These are phyloP conservation scores for Eucalyptus pauciflora DNA, from an alignment of 345 rosid genomes.

Conservation along the genomic window DNA sequence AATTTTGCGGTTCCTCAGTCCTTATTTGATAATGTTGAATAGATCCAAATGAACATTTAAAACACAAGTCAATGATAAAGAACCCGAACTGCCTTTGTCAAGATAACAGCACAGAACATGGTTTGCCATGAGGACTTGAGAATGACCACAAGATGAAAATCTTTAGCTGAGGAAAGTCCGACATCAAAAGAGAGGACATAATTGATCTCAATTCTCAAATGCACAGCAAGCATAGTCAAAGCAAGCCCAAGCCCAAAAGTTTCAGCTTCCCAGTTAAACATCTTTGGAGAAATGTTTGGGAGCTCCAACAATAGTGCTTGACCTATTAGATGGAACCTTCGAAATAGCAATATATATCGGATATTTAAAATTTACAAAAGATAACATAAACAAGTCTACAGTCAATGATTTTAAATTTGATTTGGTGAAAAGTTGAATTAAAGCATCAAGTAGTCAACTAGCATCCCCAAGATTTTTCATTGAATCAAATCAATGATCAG, in stretches of 20 bases:
- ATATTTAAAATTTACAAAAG: background rate
- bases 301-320: background rate
- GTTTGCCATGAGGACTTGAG: background rate
- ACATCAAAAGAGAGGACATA: background rate
- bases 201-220: background rate
- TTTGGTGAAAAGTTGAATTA: background rate
- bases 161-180: background rate
- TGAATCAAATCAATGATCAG: background rate
- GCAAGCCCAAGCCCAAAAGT: background rate
- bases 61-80: background rate
- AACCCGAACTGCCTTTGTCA: background rate
- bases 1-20: slow-evolving; percentile 7
- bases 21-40: background rate
- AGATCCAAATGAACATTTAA: background rate
- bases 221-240: background rate
- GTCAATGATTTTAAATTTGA: background rate
- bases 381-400: background rate
- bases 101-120: background rate
- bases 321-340: background rate
- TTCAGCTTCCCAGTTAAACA: background rate
- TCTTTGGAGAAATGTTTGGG: background rate
- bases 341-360: background rate
- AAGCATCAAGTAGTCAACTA: background rate
- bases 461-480: background rate
- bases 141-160: background rate